Percentiles rank a stretch among this genome's conserved stretches.
phyloP scores from a whole-genome alignment of 2,329 filamentous ascomycete species.

The Cladosporium sp. region DNA sequence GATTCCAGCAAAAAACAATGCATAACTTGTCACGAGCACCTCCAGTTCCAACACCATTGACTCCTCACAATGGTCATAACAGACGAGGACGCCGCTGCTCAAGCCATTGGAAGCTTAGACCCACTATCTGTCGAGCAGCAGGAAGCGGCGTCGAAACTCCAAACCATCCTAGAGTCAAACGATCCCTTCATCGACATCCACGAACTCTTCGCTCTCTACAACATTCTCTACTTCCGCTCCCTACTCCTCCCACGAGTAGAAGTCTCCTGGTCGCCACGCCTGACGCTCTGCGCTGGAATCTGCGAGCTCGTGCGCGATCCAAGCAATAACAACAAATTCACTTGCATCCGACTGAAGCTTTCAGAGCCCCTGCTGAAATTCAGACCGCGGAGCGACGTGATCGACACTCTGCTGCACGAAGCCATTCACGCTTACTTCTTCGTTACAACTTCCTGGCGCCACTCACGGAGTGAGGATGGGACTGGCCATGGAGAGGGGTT shows the following conservation, averaged over 20 bases:
- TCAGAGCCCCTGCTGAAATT: slow-evolving; percentile 49
- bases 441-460: slow-evolving; percentile 47
- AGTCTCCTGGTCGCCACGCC: slow-evolving; percentile 46
- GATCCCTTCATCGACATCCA: slow-evolving; percentile 47
- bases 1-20: not conserved
- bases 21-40: not conserved
- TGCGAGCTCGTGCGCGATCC: slow-evolving; percentile 47
- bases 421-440: slow-evolving; percentile 52
- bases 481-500: slow-evolving; percentile 49
- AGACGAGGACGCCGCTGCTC: slow-evolving; percentile 45
- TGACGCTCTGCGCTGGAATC: slow-evolving; percentile 51
- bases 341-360: slow-evolving; percentile 46
- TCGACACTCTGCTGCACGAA: slow-evolving; percentile 50
- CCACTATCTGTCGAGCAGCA: slow-evolving; percentile 39
- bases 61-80: slow-evolving; percentile 40
- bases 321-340: slow-evolving; percentile 39
- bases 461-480: slow-evolving; percentile 45
- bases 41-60: not conserved
- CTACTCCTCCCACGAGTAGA: slow-evolving; percentile 45
- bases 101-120: slow-evolving; percentile 42
- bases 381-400: slow-evolving; percentile 45
- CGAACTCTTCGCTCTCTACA: slow-evolving; percentile 44
- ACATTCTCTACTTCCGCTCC: slow-evolving; percentile 47
- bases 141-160: slow-evolving; percentile 39
- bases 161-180: slow-evolving; percentile 39